Conservation (phyloP, 2,329 filamentous ascomycete species). For the Stachybotrys chlorohalonatus region DNA sequence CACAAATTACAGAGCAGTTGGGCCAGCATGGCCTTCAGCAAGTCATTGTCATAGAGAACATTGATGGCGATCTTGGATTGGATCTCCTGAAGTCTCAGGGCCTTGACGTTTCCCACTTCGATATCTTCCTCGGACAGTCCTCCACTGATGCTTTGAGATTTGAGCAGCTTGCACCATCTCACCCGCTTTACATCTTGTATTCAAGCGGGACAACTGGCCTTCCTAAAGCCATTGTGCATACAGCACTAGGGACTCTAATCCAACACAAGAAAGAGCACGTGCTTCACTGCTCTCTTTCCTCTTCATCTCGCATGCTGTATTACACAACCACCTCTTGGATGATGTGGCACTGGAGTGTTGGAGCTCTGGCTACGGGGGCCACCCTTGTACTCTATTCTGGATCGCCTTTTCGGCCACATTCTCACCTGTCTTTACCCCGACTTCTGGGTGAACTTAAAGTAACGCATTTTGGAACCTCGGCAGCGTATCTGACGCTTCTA, state of each 20-base stretch:
- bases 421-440: constrained; percentile 71
- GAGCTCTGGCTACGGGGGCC: constrained; percentile 71
- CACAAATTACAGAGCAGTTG: constrained; percentile 63
- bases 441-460: constrained; percentile 74
- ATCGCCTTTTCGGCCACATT: constrained; percentile 75
- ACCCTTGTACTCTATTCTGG: constrained; percentile 87
- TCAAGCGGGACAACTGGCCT: constrained; percentile 80
- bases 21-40: constrained; percentile 50
- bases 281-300: constrained; percentile 72
- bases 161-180: constrained; percentile 70
- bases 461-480: constrained; percentile 90
- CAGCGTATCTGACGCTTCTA: constrained; percentile 84
- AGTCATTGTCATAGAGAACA: constrained; percentile 67
- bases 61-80: constrained; percentile 35
- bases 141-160: constrained; percentile 49
- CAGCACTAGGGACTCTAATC: constrained; percentile 77
- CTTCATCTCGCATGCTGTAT: constrained; percentile 72
- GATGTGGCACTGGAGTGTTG: constrained; percentile 99
- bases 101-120: constrained; percentile 34
- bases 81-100: constrained; percentile 28
- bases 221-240: constrained; percentile 93
- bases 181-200: constrained; percentile 90
- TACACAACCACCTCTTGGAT: constrained; percentile 97
- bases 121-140: constrained; percentile 31
- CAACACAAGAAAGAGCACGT: constrained; percentile 97